Base-by-base conservation (phyloP, 495 filamentous ascomycete genomes). In the Xylaria venustula region DNA sequence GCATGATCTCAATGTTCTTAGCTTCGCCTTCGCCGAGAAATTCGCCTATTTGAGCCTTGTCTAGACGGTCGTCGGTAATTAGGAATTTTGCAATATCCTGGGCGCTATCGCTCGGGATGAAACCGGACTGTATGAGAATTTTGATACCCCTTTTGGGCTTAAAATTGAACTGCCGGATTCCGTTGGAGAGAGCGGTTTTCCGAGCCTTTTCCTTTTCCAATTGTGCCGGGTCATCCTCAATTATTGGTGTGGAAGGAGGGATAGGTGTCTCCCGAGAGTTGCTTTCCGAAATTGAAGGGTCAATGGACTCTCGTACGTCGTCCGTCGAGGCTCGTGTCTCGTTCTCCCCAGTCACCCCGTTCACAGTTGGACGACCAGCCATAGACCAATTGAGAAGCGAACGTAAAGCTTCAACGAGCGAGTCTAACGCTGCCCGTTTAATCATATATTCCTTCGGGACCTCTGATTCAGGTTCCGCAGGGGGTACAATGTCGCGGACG, bases 91-190 rank as follows among this genome's bases (percentile, higher is more conserved):
- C 93, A 69, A 99, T 92, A 59, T 96, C 91, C 50, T 90, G 83
- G 1, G 94, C 87, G 2, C 78, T 78, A 49, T 88, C 81, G 40
- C 87, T 90, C 17, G 79, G 76, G 51, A 99, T 95, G 73, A 99
- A 97, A 0, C 91, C 90, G 47, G 94, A 87, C 54, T 88, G 80
- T 28, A 97, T 66, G 9, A 98, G 77, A 3, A 86, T 72, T 72
- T 96, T 97, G 69, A 99, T 85, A 11, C 94, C 94, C 34, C 90
- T 86, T 71, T 98, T 99, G 3, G 95, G 91, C 70, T 99, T 99
- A 81, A 91, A 98, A 70, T 99, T 99, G 79, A 99, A 99, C 58
- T 91, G 90, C 41, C 88, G 88, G 63, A 97, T 88, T 1, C 89
- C 91, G 64, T 95, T 93, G 41, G 85, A 88, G 58, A 97, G 77